Percentiles rank a stretch among this genome's conserved stretches.
phyloP scores from a whole-genome alignment of 805 yeast genomes.

The Candida nitratophila region DNA sequence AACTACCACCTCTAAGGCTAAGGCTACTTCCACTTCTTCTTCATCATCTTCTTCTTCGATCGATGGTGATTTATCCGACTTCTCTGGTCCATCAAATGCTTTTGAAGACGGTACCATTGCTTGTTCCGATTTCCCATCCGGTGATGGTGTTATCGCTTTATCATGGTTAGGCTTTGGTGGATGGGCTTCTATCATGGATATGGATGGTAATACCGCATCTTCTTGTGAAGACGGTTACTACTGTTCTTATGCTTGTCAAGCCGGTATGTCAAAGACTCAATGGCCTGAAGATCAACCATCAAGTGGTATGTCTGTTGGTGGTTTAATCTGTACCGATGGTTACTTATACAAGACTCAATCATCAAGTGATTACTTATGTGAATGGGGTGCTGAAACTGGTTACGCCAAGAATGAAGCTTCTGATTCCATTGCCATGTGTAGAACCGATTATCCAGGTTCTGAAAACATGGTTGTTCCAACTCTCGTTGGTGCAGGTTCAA shows the following conservation, averaged over 20 bases:
- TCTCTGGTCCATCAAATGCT: conserved; percentile 38
- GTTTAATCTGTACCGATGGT: conserved; percentile 80
- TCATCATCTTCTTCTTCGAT: conserved; percentile 28
- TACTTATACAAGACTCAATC: conserved; percentile 77
- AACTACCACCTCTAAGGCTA: no score
- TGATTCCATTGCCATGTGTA: conserved; percentile 79
- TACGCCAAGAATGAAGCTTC: conserved; percentile 56
- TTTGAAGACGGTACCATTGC: conserved; percentile 66
- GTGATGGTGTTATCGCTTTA: conserved; percentile 61
- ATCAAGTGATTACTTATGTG: conserved; percentile 65
- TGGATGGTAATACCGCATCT: conserved; percentile 53
- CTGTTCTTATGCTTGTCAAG: conserved; percentile 97
- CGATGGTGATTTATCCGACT: conserved; percentile 47
- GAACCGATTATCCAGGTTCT: conserved; percentile 99
- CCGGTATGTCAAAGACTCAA: conserved; percentile 98
- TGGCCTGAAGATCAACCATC: conserved; percentile 90
- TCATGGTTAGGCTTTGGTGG: conserved; percentile 50
- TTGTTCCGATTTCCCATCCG: conserved; percentile 69
- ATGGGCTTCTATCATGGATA: conserved; percentile 38
- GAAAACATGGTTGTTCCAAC: conserved; percentile 98
- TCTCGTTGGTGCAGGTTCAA: conserved; percentile 58
- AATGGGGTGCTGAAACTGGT: conserved; percentile 75
- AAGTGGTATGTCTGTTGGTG: conserved; percentile 90
- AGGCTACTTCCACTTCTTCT: conserved; percentile 16
- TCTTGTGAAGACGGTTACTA: conserved; percentile 81